These are phyloP conservation scores for Diaporthe capsici DNA, from an alignment of 2,329 filamentous ascomycete species.

Conservation along the genomic window DNA sequence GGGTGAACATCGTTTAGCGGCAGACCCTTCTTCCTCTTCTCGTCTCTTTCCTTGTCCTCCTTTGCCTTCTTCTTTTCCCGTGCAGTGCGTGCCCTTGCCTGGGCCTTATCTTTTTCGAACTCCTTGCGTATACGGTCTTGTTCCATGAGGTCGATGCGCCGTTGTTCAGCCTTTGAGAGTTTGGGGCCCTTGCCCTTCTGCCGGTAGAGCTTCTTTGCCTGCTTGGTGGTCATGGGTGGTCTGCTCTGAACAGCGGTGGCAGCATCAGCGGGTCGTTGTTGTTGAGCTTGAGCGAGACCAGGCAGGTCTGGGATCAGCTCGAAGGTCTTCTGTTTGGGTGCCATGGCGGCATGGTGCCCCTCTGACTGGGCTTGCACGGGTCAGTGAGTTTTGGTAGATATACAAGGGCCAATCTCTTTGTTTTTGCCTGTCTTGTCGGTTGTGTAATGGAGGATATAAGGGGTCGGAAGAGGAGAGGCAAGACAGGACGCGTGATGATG, in stretches of 20 bases:
- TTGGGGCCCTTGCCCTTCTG: slow-evolving; percentile 57
- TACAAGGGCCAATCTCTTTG: neutral
- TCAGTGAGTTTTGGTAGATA: neutral
- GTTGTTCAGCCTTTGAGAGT: slow-evolving; percentile 60
- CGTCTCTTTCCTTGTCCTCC: slow-evolving; percentile 63
- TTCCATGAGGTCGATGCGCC: slow-evolving; percentile 59
- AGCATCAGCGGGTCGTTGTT: slow-evolving; percentile 23
- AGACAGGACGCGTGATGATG: neutral
- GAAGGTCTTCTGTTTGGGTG: slow-evolving; percentile 54
- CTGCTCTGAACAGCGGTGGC: slow-evolving; percentile 42
- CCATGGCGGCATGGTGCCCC: slow-evolving; percentile 45
- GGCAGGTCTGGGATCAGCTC: slow-evolving; percentile 43
- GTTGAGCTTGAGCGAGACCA: slow-evolving; percentile 41
- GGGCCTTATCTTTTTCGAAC: slow-evolving; percentile 63
- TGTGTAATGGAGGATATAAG: neutral
- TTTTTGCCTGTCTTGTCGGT: neutral
- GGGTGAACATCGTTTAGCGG: slow-evolving; percentile 68
- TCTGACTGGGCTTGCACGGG: neutral
- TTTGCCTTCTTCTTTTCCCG: slow-evolving; percentile 70
- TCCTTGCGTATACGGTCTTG: slow-evolving; percentile 69
- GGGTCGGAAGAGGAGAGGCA: neutral
- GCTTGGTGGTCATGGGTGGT: slow-evolving; percentile 64
- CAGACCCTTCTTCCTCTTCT: slow-evolving; percentile 65
- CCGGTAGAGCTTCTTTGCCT: slow-evolving; percentile 61
- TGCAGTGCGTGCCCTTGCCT: slow-evolving; percentile 62